These are phyloP conservation scores for Vaucheria bursata DNA, from an alignment of 352 stramenopile genomes.

Conservation along the genomic window DNA sequence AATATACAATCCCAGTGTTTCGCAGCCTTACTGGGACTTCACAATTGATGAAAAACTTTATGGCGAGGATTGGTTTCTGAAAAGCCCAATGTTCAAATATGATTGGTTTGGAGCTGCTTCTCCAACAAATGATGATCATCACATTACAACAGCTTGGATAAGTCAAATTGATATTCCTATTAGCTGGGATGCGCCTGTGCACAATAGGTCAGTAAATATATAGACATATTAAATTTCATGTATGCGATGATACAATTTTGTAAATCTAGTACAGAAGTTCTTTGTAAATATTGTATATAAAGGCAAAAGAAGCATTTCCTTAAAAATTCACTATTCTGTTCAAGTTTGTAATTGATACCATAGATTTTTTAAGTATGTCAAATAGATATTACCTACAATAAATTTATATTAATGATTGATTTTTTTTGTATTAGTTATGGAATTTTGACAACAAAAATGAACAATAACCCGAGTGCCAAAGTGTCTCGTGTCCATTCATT, in stretches of 20 bases:
- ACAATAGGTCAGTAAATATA: constrained; percentile 3
- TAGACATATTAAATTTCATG: too few relatives aligned
- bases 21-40: not conserved
- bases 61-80: not conserved
- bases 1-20: not conserved
- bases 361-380: too few relatives aligned
- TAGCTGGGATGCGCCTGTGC: not conserved
- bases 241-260: too few relatives aligned
- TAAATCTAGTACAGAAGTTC: too few relatives aligned
- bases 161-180: not conserved
- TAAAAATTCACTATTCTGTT: too few relatives aligned
- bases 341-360: too few relatives aligned
- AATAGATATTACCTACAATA: too few relatives aligned
- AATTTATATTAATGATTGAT: too few relatives aligned
- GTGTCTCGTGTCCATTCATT: constrained; percentile 14
- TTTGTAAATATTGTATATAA: too few relatives aligned
- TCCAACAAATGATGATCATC: not conserved
- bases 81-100: not conserved
- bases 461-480: constrained; percentile 13
- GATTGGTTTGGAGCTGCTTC: not conserved
- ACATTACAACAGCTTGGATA: not conserved
- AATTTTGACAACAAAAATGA: constrained; percentile 3
- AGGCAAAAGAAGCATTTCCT: too few relatives aligned
- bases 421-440: too few relatives aligned
- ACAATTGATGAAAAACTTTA: constrained; percentile 9